These are phyloP conservation scores for Globisporangium acanthophoron DNA, from an alignment of 352 stramenopile genomes.

Conservation along the genomic window DNA sequence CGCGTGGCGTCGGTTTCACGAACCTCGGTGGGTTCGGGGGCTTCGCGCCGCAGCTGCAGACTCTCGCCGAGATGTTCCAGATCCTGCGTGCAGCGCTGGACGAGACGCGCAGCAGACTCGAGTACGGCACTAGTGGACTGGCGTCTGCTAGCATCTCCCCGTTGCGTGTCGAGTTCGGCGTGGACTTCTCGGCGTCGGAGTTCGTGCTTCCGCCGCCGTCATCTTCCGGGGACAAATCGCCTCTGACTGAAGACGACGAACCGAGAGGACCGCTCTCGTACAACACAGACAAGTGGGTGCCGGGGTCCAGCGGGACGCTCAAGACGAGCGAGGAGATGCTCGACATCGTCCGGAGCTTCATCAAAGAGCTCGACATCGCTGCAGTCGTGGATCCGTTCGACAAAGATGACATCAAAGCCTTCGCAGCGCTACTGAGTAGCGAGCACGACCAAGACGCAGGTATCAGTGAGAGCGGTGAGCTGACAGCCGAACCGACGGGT, in stretches of 20 bases:
- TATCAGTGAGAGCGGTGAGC: neutral
- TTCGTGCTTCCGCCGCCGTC: conserved; percentile 27
- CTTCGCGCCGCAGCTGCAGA: conserved; percentile 56
- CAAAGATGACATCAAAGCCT: conserved; percentile 41
- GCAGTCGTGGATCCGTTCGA: conserved; percentile 65
- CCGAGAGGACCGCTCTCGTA: conserved; percentile 32
- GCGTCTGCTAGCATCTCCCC: conserved; percentile 30
- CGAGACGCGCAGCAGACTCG: conserved; percentile 28
- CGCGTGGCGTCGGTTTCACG: conserved; percentile 44
- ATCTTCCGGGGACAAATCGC: neutral
- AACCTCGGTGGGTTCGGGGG: conserved; percentile 58
- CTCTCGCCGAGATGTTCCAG: conserved; percentile 53
- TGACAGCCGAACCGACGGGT: neutral
- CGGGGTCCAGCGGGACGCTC: conserved; percentile 31
- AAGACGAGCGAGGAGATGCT: conserved; percentile 63
- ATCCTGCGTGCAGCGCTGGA: conserved; percentile 44
- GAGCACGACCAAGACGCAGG: conserved; percentile 29
- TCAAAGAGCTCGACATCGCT: conserved; percentile 48
- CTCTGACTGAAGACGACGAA: conserved; percentile 4
- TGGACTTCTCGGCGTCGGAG: conserved; percentile 59
- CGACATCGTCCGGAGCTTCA: conserved; percentile 41
- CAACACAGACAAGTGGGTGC: conserved; percentile 65
- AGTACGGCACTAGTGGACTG: conserved; percentile 17
- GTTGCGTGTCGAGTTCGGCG: conserved; percentile 44
- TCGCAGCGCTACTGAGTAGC: conserved; percentile 33